Evolutionary conservation across 371 early-diverging fungal genomes (phyloP), one percentile per base, ranked within the genome.

Genomic region (Actinomortierella ambigua): DNA sequence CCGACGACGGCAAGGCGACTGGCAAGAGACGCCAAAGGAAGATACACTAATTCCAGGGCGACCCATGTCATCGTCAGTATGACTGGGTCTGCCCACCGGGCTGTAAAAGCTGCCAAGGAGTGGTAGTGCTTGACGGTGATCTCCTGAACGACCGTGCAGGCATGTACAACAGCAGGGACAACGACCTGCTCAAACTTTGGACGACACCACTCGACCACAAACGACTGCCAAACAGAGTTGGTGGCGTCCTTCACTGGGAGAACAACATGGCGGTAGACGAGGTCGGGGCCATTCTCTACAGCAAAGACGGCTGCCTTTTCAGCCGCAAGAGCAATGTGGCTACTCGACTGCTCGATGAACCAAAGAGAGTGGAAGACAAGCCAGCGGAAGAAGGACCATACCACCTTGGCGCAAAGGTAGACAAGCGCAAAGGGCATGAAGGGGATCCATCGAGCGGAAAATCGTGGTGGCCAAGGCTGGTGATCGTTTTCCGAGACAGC

Each of bases 391-490:
- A 52, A 48, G 2, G 51, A 28, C 59, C 63, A 67, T 26, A 55
- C 41, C 2, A 67, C 61, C 27, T 63, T 73, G 50, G 60, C 15
- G 46, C 56, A 44, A 17, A 73, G 57, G 26, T 66, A 67, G 54
- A 73, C 43, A 42, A 73, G 55, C 0, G 75, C 75, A 26, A 73
- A 59, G 20, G 75, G 75, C 11, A 73, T 46, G 28, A 66, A 73
- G 6, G 75, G 75, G 14, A 73, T 63, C 75, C 75, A 73, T 18
- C 75, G 51, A 20, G 57, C 0, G 3, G 75, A 73, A 50, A 73
- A 63, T 28, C 39, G 42, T 23, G 28, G 27, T 14, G 63, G 60
- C 62, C 58, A 61, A 39, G 29, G 41, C 18, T 61, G 50, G 14
- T 52, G 28, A 2, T 18, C 40, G 14, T 18, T 13, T 23, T 40